Base-by-base conservation (phyloP, 1,139 yeast species). In the Yamadazyma jaroonii region DNA sequence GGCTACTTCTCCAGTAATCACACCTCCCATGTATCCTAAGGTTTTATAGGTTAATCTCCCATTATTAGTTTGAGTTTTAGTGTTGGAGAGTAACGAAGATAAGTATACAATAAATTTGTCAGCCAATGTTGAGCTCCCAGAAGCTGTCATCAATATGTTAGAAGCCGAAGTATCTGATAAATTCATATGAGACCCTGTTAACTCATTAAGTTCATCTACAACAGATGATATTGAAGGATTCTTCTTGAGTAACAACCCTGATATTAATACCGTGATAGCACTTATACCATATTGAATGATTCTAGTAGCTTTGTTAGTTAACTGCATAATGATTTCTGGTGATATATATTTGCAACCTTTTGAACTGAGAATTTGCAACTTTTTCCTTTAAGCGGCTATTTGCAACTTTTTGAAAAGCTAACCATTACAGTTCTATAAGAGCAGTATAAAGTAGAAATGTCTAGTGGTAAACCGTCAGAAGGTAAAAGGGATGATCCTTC, bases 1-100 rank as follows among this genome's bases (percentile, higher is more conserved):
- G 6, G 30, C 29, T 12, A 34, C 2, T 26, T 43, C 46, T 14
- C 31, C 25, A 5, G 43, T 41, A 3, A 39, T 3, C 7, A 41
- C 26, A n/a, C 39, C 35, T 2, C 26, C 26, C n/a, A 43, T 20
- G 26, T 33, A 38, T 8, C 31, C 22, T 13, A 37, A 9, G 11
- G 32, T 29, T 11, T n/a, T 32, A 6, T 3, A 3, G 5, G 35
- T 10, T 21, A 32, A 22, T 6, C 17, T 6, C 3, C 11, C n/a
- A 9, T 23, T 24, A 3, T 3, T 24, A 9, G 25, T 14, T 20
- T 12, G 11, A 17, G 17, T 17, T 11, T 25, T 31, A 12, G 12
- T 3, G 3, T 8, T 20, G 9, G 17, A 37, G 32, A 31, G 9
- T 12, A 9, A 17, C 20, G 22, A 23, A n/a, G 32, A 10, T 3